A percentile compares a stretch with the other conserved stretches of the same genome.
Conservation (phyloP, 768 basidiomycete genomes). For the Cyclocybe aegerita region DNA sequence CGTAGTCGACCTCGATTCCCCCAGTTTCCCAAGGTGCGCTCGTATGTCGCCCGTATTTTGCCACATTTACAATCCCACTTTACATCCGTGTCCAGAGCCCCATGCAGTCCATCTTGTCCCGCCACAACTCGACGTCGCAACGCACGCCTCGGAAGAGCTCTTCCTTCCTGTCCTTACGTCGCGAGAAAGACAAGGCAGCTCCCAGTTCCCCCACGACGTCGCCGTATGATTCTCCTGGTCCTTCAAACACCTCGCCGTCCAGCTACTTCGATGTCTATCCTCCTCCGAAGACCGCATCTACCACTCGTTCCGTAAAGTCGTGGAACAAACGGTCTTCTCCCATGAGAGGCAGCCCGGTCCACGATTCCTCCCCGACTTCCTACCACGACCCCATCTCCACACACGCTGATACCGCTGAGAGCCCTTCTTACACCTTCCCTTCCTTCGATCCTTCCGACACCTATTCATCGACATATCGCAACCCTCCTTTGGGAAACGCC, state of each 20-base stretch:
- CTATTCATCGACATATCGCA: conserved; percentile 21
- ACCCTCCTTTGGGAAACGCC: conserved; percentile 23
- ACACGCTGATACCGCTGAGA: conserved; percentile 16
- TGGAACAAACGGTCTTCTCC: conserved; percentile 22
- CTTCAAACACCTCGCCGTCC: conserved; percentile 27
- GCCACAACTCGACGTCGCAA: conserved; percentile 34
- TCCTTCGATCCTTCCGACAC: conserved; percentile 30
- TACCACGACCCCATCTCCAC: conserved; percentile 5
- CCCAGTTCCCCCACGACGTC: conserved; percentile 16
- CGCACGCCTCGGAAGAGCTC: conserved; percentile 52
- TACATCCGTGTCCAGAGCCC: conserved; percentile 3
- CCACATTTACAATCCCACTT: conserved; percentile 7
- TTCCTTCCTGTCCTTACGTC: conserved; percentile 57
- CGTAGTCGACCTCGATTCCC: conserved; percentile 3
- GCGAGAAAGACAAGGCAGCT: conserved; percentile 41
- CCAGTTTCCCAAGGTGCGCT: conserved; percentile 1
- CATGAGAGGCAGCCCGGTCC: conserved; percentile 7
- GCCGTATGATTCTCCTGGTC: conserved; percentile 21
- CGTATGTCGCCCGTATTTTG: background rate
- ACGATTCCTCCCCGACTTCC: conserved; percentile 13
- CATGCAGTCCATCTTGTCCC: conserved; percentile 40
- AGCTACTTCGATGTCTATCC: conserved; percentile 50
- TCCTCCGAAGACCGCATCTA: conserved; percentile 33
- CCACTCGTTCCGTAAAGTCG: conserved; percentile 32
- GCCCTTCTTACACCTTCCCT: conserved; percentile 41